Percentiles rank a stretch among this genome's conserved stretches.
Conservation (phyloP, 129 eudicot species). For the Lactuca sativa region DNA sequence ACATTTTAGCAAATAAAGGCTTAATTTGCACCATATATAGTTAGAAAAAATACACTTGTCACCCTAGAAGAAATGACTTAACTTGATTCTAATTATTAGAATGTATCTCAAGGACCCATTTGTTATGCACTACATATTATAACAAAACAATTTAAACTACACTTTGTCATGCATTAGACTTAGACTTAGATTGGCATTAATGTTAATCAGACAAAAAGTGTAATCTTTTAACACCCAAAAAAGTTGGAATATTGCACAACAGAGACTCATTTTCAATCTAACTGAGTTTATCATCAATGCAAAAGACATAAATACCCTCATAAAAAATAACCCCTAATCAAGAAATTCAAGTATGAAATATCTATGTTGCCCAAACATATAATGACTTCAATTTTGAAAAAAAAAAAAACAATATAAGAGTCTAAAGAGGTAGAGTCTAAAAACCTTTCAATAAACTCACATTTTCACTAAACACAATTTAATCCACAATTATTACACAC, state of each 20-base stretch:
- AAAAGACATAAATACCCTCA: background rate
- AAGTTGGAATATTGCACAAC: too few relatives aligned
- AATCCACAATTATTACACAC: constrained; percentile 27
- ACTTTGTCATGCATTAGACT: too few relatives aligned
- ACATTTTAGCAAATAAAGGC: background rate
- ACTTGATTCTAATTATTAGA: background rate
- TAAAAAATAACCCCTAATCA: background rate
- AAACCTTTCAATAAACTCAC: constrained; percentile 15
- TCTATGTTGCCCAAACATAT: constrained; percentile 14
- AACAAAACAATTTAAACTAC: too few relatives aligned
- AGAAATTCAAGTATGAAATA: constrained; percentile 1
- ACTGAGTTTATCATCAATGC: too few relatives aligned
- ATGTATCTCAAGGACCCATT: too few relatives aligned
- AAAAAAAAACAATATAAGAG: constrained; percentile 1
- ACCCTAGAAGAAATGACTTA: background rate
- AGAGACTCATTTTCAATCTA: too few relatives aligned
- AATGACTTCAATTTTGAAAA: constrained; percentile 12
- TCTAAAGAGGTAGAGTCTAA: constrained; percentile 4
- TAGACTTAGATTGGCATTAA: too few relatives aligned
- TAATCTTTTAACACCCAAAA: too few relatives aligned
- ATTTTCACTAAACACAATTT: constrained; percentile 38
- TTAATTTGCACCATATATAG: background rate
- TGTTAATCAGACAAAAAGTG: too few relatives aligned
- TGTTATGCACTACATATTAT: too few relatives aligned
- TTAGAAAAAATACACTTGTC: too few relatives aligned